Evolutionary conservation across 495 filamentous ascomycete genomes (phyloP).

Genomic region (Aspergillus bridgeri): DNA sequence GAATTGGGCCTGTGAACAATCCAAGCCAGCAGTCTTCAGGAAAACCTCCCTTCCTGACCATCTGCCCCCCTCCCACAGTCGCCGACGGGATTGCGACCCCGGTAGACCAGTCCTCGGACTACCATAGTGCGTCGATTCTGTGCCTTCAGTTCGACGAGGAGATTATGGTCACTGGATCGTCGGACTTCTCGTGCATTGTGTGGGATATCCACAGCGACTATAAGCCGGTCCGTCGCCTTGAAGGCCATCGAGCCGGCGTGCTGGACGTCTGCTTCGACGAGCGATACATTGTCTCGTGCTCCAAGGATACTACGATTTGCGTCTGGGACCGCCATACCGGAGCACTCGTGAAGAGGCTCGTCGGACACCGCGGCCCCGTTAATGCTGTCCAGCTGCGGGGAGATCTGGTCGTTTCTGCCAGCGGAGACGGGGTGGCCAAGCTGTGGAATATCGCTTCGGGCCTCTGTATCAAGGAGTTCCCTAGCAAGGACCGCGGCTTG

Average conservation of each 20-base stretch:
- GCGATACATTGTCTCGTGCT: constrained; percentile 90
- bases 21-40: constrained; percentile 35
- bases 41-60: constrained; percentile 45
- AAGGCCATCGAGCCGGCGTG: constrained; percentile 77
- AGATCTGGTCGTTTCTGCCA: constrained; percentile 85
- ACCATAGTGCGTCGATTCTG: constrained; percentile 87
- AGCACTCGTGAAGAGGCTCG: constrained; percentile 65
- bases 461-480: constrained; percentile 81
- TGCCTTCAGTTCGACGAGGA: constrained; percentile 92
- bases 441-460: constrained; percentile 90
- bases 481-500: constrained; percentile 81
- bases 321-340: constrained; percentile 87
- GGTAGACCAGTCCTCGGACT: constrained; percentile 31
- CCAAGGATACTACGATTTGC: constrained; percentile 87
- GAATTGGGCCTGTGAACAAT: constrained; percentile 35
- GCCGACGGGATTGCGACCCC: constrained; percentile 27
- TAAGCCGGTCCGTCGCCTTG: constrained; percentile 70
- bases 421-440: constrained; percentile 87
- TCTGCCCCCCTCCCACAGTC: constrained; percentile 39
- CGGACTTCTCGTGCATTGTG: constrained; percentile 86
- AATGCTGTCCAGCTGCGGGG: constrained; percentile 94
- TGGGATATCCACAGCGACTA: constrained; percentile 79
- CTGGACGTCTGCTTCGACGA: constrained; percentile 91
- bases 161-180: constrained; percentile 92
- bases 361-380: constrained; percentile 84